Evolutionary conservation across 257 asterid species (phyloP).

Genomic region (Eucommia ulmoides): DNA sequence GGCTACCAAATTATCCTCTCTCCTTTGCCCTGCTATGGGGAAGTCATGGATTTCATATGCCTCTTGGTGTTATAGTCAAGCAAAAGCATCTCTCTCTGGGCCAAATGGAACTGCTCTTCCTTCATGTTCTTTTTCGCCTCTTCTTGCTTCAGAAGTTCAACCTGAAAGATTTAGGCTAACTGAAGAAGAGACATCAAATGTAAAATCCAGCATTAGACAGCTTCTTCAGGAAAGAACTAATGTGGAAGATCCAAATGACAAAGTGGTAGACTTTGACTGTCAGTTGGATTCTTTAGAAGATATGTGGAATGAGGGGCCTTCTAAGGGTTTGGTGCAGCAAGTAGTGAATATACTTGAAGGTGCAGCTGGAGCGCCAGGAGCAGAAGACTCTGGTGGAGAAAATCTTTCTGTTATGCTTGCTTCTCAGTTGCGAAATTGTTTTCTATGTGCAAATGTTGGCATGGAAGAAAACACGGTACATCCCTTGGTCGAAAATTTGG

Average conservation of each 20-base stretch:
- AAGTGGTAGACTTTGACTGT: conserved; percentile 19
- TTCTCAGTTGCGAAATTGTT: conserved; percentile 56
- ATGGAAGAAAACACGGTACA: conserved; percentile 33
- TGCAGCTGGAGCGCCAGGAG: conserved; percentile 70
- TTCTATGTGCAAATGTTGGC: conserved; percentile 27
- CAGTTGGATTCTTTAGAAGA: conserved; percentile 16
- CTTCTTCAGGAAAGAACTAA: conserved; percentile 28
- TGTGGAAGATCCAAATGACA: conserved; percentile 28
- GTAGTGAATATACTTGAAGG: conserved; percentile 54
- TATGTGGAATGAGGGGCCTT: conserved; percentile 23
- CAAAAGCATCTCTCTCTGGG: conserved; percentile 44
- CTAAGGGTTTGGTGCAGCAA: conserved; percentile 33
- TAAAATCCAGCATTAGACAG: conserved; percentile 37
- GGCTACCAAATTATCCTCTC: conserved; percentile 59
- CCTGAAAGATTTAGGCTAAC: conserved; percentile 56
- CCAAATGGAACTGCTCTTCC: conserved; percentile 24
- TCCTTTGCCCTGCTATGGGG: conserved; percentile 85
- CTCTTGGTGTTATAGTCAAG: conserved; percentile 87
- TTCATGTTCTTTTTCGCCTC: conserved; percentile 53
- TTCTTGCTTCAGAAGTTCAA: conserved; percentile 54
- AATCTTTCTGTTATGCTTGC: conserved; percentile 42
- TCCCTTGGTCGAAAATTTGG: conserved; percentile 44
- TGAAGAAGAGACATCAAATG: conserved; percentile 51
- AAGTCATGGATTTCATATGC: conserved; percentile 94
- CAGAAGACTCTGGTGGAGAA: conserved; percentile 45